Base-by-base conservation (phyloP, 1,284 basidiomycete species). In the Microbotryum saponariae region DNA sequence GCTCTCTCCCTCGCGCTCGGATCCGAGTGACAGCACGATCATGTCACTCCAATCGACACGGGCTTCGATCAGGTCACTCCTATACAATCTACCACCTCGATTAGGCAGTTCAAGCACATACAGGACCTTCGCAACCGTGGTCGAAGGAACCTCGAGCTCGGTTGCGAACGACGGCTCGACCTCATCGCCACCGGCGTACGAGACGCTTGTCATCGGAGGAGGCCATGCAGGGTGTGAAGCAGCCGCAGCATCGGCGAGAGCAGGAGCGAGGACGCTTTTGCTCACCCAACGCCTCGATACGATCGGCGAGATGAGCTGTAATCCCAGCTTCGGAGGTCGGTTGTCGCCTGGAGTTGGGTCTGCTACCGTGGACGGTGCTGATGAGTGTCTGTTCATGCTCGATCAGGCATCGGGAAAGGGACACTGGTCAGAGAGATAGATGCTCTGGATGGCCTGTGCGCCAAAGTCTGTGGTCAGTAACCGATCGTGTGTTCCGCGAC, bases 191-290 rank as follows among this genome's bases (percentile, higher is more conserved):
- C 37, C 37, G 5, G 37, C 61, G 8, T 66, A 56, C 50, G 56
- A 61, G 47, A 66, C 64, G 4, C 54, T 89, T 68, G 80, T 93
- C 33, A 87, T 93, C 67, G 91, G 90, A n/a, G 91, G 87, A 8
- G 90, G 91, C 2, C 90, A 93, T 78, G 91, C 91, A 33, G 90
- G 90, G 1, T 89, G 88, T 69, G 91, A 94, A 75, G 90, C 91
- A 2, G 90, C 91, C 0, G 83, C 89, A 12, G 90, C 85, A 4
- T 82, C 90, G 12, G 89, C 91, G 3, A 79, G 91, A 42, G 83
- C 85, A 0, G 89, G 90, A 2, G 88, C 89, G 1, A 79, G 81
- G 63, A 92, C 91, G 0, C 69, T 91, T 4, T 79, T 94, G 5
- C 75, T 94, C 57, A 93, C 91, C 0, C 88, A 91, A 71, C 85